A percentile compares a stretch with the other conserved stretches of the same genome.
Conservation (phyloP, 2,329 filamentous ascomycete genomes). For the Drechslerella coelobrocha region DNA sequence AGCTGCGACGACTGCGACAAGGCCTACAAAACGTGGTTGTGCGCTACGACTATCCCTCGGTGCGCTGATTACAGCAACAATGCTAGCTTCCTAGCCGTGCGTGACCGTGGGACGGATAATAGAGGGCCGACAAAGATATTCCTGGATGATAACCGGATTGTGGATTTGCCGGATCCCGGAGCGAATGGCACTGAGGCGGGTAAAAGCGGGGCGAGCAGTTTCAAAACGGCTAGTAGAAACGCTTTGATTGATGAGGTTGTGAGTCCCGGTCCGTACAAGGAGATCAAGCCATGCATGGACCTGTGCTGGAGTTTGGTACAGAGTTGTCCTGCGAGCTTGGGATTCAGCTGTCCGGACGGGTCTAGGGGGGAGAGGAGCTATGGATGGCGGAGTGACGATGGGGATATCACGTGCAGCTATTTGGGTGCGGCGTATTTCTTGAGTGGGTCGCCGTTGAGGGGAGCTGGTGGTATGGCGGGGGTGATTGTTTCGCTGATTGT, state of each 20-base stretch:
- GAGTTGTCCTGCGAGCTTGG: conserved; percentile 78
- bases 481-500: conserved; percentile 8
- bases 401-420: conserved; percentile 58
- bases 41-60: conserved; percentile 87
- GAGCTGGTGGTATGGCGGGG: not conserved
- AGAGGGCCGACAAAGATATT: conserved; percentile 37
- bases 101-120: conserved; percentile 57
- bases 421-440: conserved; percentile 57
- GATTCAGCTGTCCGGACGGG: conserved; percentile 74
- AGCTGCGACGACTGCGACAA: conserved; percentile 75
- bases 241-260: conserved; percentile 73
- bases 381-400: conserved; percentile 58
- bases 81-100: conserved; percentile 67
- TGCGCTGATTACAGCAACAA: conserved; percentile 79
- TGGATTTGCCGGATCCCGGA: conserved; percentile 51
- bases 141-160: conserved; percentile 32
- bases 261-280: conserved; percentile 87
- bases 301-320: conserved; percentile 85
- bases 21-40: conserved; percentile 95
- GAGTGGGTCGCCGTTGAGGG: conserved; percentile 15
- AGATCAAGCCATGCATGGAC: conserved; percentile 85
- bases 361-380: conserved; percentile 63
- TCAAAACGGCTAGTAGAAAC: conserved; percentile 67
- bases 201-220: not conserved
- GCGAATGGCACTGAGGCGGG: conserved; percentile 51